Evolutionary conservation across 192 early-diverging fungal genomes (phyloP).

Genomic region (Backusella morwellensis): DNA sequence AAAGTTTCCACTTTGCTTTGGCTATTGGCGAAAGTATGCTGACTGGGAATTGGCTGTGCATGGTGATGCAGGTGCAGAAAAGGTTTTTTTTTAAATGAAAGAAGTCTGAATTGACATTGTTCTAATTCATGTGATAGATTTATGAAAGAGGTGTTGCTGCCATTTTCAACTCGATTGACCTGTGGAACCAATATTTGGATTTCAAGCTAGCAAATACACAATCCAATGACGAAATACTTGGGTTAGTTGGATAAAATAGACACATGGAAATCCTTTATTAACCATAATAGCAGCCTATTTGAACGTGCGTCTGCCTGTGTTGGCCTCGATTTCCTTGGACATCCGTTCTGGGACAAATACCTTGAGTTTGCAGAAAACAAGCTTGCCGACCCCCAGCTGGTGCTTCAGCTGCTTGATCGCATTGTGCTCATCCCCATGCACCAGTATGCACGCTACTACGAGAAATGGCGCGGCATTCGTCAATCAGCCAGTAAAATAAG

Average conservation of each 20-base stretch:
- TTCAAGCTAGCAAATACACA: conserved; percentile 59
- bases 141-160: conserved; percentile 68
- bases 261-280: neutral
- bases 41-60: conserved; percentile 56
- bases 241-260: conserved; percentile 41
- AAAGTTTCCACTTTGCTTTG: conserved; percentile 76
- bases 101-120: neutral
- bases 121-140: conserved; percentile 44
- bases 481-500: neutral
- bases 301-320: conserved; percentile 62
- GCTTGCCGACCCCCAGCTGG: conserved; percentile 30
- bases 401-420: conserved; percentile 58
- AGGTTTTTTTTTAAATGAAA: conserved; percentile 36
- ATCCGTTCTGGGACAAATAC: conserved; percentile 64
- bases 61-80: conserved; percentile 56
- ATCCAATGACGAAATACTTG: conserved; percentile 54
- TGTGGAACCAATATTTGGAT: conserved; percentile 70
- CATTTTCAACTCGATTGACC: conserved; percentile 67
- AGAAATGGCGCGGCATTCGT: conserved; percentile 45
- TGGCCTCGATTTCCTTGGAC: conserved; percentile 68
- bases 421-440: conserved; percentile 72
- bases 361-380: conserved; percentile 52
- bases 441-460: conserved; percentile 70
- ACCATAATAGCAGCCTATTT: conserved; percentile 47
- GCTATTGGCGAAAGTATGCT: conserved; percentile 81